Evolutionary conservation across 2,329 filamentous ascomycete species (phyloP), one percentile per base, ranked within the genome.

Genomic region (Calonectria henricotiae): DNA sequence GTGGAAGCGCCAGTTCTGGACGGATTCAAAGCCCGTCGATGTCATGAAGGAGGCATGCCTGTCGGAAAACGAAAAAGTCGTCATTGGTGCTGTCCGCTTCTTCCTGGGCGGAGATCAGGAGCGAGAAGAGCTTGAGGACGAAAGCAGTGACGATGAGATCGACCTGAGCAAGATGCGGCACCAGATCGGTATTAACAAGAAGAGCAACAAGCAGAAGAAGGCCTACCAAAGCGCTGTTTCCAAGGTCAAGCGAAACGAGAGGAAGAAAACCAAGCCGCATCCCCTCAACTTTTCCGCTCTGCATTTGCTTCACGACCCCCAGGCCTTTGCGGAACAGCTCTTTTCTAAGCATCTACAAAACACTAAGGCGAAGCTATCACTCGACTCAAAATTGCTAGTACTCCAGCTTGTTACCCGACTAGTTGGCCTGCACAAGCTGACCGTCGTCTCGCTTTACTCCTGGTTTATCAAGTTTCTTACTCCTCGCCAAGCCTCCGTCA

Each of bases 1-100:
- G 79, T 99, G 96, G 96, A 97, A 95, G 83, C 90, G 96, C 55
- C 95, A 98, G 77, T 92, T 98, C 73, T 99, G 96, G 96, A 94
- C 93, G 11, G 96, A 99, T 78, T 90, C 95, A 2, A 96, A 95
- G 81, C 92, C 96, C 0, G 96, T 98, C n/a, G 95, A 98, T 78
- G 94, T 98, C 74, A 98, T 99, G 95, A 97, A 97, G 83, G 93
- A 98, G 83, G 95, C 96, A 0, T 91, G 92, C 65, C 84, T 99
- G 67, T 91, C 94, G 4, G 93, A 98, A 62, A 97, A 98, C 76
- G 94, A 97, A 77, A 99, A 99, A 84, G 95, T 98, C 4, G 90
- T 96, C 30, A 87, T 93, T 6, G 94, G 95, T 17, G 95, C 94
- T 51, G 94, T 97, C 15, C 90, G 94, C 27, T 99, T 98, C 86